Conservation (phyloP, 352 stramenopile species). For the Phytopythium montanum region DNA sequence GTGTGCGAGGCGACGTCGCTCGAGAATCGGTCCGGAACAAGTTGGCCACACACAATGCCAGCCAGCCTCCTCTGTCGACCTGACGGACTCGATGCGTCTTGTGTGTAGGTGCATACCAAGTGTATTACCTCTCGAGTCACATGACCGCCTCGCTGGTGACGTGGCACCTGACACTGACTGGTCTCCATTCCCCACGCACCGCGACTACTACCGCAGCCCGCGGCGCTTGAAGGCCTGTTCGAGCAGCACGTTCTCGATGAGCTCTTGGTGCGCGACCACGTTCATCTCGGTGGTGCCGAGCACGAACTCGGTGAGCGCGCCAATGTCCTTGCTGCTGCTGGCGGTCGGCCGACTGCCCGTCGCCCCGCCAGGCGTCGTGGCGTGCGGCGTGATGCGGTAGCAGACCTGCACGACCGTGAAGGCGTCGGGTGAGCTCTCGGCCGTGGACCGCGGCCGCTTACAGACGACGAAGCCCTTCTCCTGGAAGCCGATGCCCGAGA, state of each 20-base stretch:
- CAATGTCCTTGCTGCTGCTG: slow-evolving; percentile 23
- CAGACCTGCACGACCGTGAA: slow-evolving; percentile 32
- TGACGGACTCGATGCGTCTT: too few relatives aligned
- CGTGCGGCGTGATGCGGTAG: slow-evolving; percentile 35
- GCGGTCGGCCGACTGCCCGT: slow-evolving; percentile 9
- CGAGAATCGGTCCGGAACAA: too few relatives aligned
- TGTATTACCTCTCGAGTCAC: too few relatives aligned
- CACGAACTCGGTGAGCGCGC: slow-evolving; percentile 30
- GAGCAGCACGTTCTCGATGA: slow-evolving; percentile 35
- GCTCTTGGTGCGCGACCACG: slow-evolving; percentile 26
- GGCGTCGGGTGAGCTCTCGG: slow-evolving; percentile 15
- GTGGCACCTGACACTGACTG: too few relatives aligned
- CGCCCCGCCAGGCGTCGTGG: slow-evolving; percentile 7
- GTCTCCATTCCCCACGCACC: too few relatives aligned
- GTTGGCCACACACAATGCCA: too few relatives aligned
- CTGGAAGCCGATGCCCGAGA: slow-evolving; percentile 24
- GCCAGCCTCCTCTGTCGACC: too few relatives aligned
- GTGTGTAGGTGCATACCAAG: too few relatives aligned
- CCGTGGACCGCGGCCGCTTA: slow-evolving; percentile 16
- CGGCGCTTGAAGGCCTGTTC: slow-evolving; percentile 20
- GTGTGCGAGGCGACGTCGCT: too few relatives aligned
- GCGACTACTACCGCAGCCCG: neutral
- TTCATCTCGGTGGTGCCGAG: slow-evolving; percentile 24
- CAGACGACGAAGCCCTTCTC: slow-evolving; percentile 29
- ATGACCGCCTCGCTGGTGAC: too few relatives aligned